phyloP scores from a whole-genome alignment of 2,329 filamentous ascomycete genomes.

The Curvularia eragrostidis region DNA sequence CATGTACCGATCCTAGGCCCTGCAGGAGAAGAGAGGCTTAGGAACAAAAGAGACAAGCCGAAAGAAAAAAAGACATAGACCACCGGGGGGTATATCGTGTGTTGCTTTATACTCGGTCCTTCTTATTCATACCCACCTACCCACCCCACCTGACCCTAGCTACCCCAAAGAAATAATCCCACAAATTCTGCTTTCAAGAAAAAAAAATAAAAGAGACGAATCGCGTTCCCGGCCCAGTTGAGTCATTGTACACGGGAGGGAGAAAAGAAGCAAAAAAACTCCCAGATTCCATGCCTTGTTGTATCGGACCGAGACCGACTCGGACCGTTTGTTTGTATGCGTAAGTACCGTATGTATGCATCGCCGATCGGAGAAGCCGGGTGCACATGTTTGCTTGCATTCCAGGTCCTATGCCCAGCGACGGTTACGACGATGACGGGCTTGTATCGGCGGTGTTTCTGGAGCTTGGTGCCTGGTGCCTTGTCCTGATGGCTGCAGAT shows the following conservation, averaged over 20 bases:
- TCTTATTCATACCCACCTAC: neutral
- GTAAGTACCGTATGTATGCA: neutral
- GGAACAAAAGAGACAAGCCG: neutral
- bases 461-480: neutral
- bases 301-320: conserved; percentile 2
- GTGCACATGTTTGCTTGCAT: conserved; percentile 6
- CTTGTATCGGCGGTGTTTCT: neutral
- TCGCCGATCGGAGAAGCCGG: conserved; percentile 3
- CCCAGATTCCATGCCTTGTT: conserved; percentile 1
- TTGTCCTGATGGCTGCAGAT: neutral
- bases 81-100: neutral
- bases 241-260: neutral
- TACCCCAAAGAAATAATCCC: neutral
- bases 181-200: neutral
- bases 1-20: neutral
- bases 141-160: neutral
- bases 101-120: neutral
- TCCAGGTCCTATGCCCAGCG: neutral
- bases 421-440: neutral
- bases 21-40: neutral
- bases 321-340: conserved; percentile 1
- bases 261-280: neutral
- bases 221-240: neutral
- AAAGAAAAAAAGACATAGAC: neutral
- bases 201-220: neutral